phyloP scores from a whole-genome alignment of 352 stramenopile species.

The Heterotrichella gracilis region DNA sequence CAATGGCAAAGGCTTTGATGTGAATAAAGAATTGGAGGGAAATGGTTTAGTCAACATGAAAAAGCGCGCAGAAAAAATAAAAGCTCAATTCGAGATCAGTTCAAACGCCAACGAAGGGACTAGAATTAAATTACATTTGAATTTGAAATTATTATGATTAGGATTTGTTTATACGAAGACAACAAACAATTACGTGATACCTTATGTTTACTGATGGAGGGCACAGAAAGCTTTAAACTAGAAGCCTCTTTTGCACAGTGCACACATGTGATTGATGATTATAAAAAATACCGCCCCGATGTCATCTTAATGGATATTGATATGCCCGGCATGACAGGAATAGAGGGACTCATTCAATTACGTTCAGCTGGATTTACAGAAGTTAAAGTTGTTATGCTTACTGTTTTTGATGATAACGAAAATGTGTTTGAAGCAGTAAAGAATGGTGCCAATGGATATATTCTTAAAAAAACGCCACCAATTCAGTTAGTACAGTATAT shows the following conservation, averaged over 20 bases:
- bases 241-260: too few species aligned
- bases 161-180: too few species aligned
- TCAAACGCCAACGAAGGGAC: neutral
- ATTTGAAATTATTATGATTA: neutral
- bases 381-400: slow-evolving; percentile 10
- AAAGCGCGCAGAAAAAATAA: neutral
- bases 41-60: neutral
- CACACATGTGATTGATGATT: too few species aligned
- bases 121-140: neutral
- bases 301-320: neutral
- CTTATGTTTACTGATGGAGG: too few species aligned
- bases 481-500: neutral
- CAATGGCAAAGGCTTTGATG: neutral
- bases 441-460: slow-evolving; percentile 10
- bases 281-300: neutral
- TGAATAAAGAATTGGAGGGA: neutral
- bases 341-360: neutral
- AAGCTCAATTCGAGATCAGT: neutral
- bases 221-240: too few species aligned
- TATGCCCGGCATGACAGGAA: neutral
- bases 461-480: neutral
- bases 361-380: neutral
- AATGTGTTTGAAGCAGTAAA: slow-evolving; percentile 10
- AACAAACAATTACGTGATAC: too few species aligned
- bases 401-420: slow-evolving; percentile 1